These are phyloP conservation scores for Yarrowia sp. DNA, from an alignment of 805 yeast genomes.

Conservation along the genomic window DNA sequence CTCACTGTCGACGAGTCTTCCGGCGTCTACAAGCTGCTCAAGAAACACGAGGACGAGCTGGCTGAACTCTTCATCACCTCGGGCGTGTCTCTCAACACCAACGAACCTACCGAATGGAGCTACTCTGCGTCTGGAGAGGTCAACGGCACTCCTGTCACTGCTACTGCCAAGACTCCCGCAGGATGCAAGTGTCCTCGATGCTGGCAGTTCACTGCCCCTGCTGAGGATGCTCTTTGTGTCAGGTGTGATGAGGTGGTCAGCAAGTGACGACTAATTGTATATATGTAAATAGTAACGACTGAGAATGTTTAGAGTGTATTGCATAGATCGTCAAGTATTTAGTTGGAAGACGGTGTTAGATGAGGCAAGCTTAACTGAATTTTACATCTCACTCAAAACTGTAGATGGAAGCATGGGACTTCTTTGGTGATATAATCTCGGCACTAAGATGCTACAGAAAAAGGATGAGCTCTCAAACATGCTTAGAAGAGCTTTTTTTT, in stretches of 20 bases:
- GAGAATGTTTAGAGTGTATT: too few relatives aligned
- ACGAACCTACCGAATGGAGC: slow-evolving; percentile 47
- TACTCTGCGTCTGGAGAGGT: slow-evolving; percentile 48
- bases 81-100: slow-evolving; percentile 54
- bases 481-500: too few relatives aligned
- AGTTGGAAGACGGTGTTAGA: too few relatives aligned
- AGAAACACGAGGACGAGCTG: slow-evolving; percentile 54
- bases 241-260: slow-evolving; percentile 62
- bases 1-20: slow-evolving; percentile 10
- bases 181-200: slow-evolving; percentile 87
- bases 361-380: too few relatives aligned
- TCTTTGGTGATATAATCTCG: too few relatives aligned
- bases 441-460: too few relatives aligned
- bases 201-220: slow-evolving; percentile 75
- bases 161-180: slow-evolving; percentile 57
- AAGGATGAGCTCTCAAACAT: too few relatives aligned
- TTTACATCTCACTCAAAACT: too few relatives aligned
- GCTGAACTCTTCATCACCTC: slow-evolving; percentile 72
- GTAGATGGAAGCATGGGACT: too few relatives aligned
- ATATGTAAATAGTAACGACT: slow-evolving; percentile 22
- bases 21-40: slow-evolving; percentile 40
- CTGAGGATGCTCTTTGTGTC: slow-evolving; percentile 63
- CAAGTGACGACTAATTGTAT: slow-evolving; percentile 15
- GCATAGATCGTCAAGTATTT: too few relatives aligned
- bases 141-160: slow-evolving; percentile 47